phyloP scores from a whole-genome alignment of 148 eudicot species.

The Camellia sinensis region DNA sequence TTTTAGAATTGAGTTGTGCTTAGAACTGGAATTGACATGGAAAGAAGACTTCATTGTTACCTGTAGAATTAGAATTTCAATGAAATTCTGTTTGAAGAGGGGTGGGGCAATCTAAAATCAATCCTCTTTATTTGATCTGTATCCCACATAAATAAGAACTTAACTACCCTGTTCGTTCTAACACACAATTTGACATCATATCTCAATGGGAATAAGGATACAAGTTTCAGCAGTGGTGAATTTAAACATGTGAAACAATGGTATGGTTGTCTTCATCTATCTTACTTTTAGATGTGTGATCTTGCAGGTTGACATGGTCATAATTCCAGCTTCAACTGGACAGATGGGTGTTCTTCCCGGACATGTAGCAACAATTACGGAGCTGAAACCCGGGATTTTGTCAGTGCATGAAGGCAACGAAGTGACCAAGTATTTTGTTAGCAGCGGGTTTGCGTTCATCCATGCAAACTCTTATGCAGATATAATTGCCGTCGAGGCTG shows the following conservation, averaged over 20 bases:
- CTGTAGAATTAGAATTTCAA: background rate
- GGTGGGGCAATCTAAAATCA: background rate
- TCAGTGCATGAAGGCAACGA: slow-evolving; percentile 71
- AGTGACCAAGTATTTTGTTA: slow-evolving; percentile 61
- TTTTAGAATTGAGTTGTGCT: background rate
- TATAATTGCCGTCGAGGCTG: slow-evolving; percentile 81
- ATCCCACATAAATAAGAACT: no score
- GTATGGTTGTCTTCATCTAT: no score
- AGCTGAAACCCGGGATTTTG: slow-evolving; percentile 72
- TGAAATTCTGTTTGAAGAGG: background rate
- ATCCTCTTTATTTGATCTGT: background rate
- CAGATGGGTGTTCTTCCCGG: slow-evolving; percentile 88
- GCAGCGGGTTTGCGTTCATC: slow-evolving; percentile 78
- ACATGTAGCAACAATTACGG: slow-evolving; percentile 67
- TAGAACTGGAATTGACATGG: background rate
- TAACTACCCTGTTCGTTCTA: no score
- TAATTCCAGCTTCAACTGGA: slow-evolving; percentile 71
- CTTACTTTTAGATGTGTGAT: background rate
- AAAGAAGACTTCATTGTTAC: background rate
- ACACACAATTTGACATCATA: no score
- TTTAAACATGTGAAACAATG: no score
- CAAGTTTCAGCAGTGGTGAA: no score
- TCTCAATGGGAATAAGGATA: no score
- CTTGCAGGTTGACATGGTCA: slow-evolving; percentile 79
- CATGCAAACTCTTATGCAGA: slow-evolving; percentile 76